Conservation (phyloP, 1,139 yeast genomes). For the Blastobotrys malaysiensis region DNA sequence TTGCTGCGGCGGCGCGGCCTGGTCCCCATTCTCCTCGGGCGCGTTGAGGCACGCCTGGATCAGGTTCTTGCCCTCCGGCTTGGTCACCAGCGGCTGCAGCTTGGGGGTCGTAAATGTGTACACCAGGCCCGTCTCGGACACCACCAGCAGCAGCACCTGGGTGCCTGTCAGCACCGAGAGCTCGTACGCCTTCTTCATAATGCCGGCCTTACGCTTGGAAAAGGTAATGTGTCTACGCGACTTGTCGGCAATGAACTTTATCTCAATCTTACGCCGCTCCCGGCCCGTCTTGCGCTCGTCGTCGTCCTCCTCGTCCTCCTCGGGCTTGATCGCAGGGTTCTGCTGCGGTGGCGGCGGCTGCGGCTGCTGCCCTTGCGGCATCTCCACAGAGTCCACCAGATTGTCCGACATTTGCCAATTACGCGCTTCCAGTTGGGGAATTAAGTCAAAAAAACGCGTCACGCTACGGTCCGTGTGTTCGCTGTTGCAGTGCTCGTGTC, state of each 20-base stretch:
- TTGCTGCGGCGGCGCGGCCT: neutral
- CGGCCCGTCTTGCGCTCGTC: constrained; percentile 61
- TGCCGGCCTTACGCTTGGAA: constrained; percentile 96
- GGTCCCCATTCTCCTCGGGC: constrained; percentile 46
- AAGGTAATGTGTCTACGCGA: constrained; percentile 96
- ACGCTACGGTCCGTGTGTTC: neutral
- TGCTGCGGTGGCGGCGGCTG: constrained; percentile 11
- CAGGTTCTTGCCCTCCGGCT: constrained; percentile 92
- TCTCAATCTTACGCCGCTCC: constrained; percentile 95
- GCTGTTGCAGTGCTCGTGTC: too few relatives aligned
- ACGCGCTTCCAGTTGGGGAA: too few relatives aligned
- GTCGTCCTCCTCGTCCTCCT: constrained; percentile 59
- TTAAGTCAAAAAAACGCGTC: neutral
- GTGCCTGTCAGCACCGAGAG: constrained; percentile 94
- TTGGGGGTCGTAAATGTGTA: constrained; percentile 99
- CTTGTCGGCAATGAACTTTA: constrained; percentile 93
- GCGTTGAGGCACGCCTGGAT: constrained; percentile 97
- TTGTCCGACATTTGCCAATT: constrained; percentile 16
- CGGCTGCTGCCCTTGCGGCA: constrained; percentile 4
- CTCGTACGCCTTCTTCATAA: constrained; percentile 97
- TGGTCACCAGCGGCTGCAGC: constrained; percentile 93
- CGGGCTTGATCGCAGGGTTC: constrained; percentile 29
- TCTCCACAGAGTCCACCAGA: constrained; percentile 14
- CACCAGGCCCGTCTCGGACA: constrained; percentile 94
- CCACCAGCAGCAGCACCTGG: constrained; percentile 88